Evolutionary conservation across 495 filamentous ascomycete genomes (phyloP), one percentile per base, ranked within the genome.

Genomic region (Ramalina intermedia): DNA sequence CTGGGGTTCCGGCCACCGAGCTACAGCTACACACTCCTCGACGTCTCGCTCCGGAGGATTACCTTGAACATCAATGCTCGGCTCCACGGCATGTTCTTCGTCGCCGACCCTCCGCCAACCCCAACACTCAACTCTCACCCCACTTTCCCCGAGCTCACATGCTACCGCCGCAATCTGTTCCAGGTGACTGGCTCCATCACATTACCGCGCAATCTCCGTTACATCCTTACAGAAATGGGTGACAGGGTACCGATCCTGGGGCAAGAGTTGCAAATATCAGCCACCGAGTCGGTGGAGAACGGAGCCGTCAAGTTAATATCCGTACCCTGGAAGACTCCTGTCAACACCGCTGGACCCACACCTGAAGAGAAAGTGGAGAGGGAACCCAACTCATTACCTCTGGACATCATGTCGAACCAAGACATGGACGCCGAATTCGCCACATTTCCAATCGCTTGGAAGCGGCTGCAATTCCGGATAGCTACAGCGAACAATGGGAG

Each of bases 61-160:
- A 70, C 69, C 6, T 61, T 87, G 20, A 73, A 74, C 29, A 78
- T 94, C 60, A 76, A 81, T 8, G 87, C 86, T 39, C 88, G 93
- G 63, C 66, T 95, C 27, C 85, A 91, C 59, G 88, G 88, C 67
- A 94, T 93, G 86, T 95, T 95, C 68, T 94, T 91, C 58, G 75
- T 95, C 6, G 87, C 88, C 43, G 88, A 95, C 67, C 67, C 88
- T 52, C 82, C 85, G 13, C 76, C 74, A 63, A 76, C 85, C 21
- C 73, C 74, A 37, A 69, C 75, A 27, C 75, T 73, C 47, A 79
- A 85, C 53, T 76, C 79, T 41, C 73, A 74, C 43, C 66, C 73
- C 37, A 69, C 82, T 7, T 83, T 87, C 1, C 77, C 82, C 17
- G 88, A 95, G 66, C 62, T 95, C 57, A 95, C 87, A 0, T 95